Evolutionary conservation across 768 basidiomycete species (phyloP).

Genomic region (Leccinum variicolor): DNA sequence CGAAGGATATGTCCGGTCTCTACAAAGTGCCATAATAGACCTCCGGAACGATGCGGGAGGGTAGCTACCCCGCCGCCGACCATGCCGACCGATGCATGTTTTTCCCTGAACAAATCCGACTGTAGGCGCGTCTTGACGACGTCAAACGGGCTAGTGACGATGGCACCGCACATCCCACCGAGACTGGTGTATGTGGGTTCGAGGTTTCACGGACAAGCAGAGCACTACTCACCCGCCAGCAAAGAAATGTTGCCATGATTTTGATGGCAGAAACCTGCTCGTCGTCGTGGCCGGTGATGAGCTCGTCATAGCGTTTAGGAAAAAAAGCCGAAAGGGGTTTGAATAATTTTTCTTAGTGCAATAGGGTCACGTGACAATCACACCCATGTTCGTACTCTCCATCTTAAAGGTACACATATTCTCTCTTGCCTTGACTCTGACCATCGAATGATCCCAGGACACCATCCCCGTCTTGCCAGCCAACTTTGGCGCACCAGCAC

Average conservation of each 20-base stretch:
- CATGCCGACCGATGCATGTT: conserved; percentile 32
- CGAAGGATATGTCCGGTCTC: conserved; percentile 90
- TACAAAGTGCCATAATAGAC: conserved; percentile 87
- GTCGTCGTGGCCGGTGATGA: neutral
- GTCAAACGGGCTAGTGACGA: conserved; percentile 96
- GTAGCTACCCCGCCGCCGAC: conserved; percentile 32
- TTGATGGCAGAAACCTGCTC: conserved; percentile 51
- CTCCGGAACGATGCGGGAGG: conserved; percentile 36
- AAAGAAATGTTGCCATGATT: conserved; percentile 82
- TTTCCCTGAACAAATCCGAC: conserved; percentile 73
- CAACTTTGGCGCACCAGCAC: conserved; percentile 76
- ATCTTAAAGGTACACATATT: conserved; percentile 36
- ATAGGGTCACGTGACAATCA: conserved; percentile 15
- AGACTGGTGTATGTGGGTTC: conserved; percentile 47
- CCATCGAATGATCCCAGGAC: conserved; percentile 50
- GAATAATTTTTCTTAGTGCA: conserved; percentile 1
- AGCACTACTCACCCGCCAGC: conserved; percentile 72
- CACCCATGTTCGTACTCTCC: conserved; percentile 44
- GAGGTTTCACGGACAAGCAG: neutral
- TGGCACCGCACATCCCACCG: conserved; percentile 96
- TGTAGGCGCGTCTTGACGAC: conserved; percentile 98
- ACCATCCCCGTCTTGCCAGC: conserved; percentile 85
- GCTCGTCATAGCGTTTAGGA: conserved; percentile 14
- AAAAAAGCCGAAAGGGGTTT: neutral
- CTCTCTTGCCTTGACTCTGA: neutral